These are phyloP conservation scores for Chlamydomonas urium DNA, from an alignment of 139 green algal genomes.

Conservation along the genomic window DNA sequence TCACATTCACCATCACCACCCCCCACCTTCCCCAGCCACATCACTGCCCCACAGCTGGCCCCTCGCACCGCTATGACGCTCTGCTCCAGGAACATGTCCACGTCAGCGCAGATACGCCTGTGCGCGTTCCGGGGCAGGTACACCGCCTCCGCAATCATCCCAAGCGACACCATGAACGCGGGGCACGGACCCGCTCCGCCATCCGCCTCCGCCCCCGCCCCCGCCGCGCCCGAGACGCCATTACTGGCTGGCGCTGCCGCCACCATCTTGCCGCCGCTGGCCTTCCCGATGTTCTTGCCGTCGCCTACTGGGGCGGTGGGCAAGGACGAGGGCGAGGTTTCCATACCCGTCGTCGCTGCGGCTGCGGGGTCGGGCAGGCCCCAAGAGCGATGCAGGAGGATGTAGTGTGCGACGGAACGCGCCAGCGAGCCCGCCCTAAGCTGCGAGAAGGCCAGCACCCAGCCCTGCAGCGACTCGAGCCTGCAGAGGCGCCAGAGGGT, in stretches of 20 bases:
- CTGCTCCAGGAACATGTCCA: conserved; percentile 70
- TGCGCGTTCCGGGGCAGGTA: neutral
- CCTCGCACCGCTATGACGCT: conserved; percentile 63
- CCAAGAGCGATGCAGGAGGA: conserved; percentile 29
- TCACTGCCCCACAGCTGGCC: too few relatives aligned
- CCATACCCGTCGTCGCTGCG: too few relatives aligned
- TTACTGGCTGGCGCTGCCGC: neutral
- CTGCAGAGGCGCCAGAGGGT: conserved; percentile 13
- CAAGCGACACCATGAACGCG: conserved; percentile 2
- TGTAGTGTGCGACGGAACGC: conserved; percentile 53
- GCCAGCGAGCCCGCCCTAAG: conserved; percentile 36
- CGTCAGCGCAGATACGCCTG: conserved; percentile 27
- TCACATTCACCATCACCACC: too few relatives aligned
- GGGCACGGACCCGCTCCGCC: neutral
- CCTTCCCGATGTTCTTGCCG: neutral
- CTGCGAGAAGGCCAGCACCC: conserved; percentile 33
- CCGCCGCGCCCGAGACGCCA: too few relatives aligned
- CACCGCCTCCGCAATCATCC: conserved; percentile 21
- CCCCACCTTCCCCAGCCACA: too few relatives aligned
- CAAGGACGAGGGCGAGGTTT: too few relatives aligned
- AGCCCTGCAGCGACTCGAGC: conserved; percentile 46
- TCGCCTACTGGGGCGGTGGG: too few relatives aligned
- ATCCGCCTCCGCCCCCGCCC: too few relatives aligned
- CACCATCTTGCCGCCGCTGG: neutral
- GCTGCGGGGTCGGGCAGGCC: neutral